A percentile compares a stretch with the other conserved stretches of the same genome.
Conservation (phyloP, 805 yeast species). For the Kuraishia hungarica region DNA sequence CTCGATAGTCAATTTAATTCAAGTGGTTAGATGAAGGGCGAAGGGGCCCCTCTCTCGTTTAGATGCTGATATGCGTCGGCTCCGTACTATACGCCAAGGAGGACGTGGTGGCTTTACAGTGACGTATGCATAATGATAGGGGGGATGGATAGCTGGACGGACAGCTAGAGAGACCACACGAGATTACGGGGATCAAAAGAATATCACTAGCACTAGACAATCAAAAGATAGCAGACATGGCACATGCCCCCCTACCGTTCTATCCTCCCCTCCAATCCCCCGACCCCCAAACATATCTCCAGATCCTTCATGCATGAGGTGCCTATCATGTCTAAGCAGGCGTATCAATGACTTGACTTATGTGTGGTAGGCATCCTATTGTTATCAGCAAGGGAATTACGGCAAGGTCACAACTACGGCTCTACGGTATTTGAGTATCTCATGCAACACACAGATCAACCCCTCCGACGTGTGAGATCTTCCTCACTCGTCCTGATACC, state of each 20-base stretch:
- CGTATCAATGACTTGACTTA: not conserved
- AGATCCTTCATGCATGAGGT: not conserved
- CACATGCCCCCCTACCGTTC: too few species aligned
- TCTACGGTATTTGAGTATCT: not conserved
- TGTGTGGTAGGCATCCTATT: not conserved
- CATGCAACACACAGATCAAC: not conserved
- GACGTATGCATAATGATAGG: not conserved
- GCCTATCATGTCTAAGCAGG: not conserved
- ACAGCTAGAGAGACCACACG: not conserved
- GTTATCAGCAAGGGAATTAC: not conserved
- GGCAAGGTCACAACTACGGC: not conserved
- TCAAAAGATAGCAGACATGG: too few species aligned
- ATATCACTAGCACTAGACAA: too few species aligned
- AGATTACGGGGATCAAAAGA: not conserved
- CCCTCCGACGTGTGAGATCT: not conserved
- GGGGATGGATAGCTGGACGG: too few species aligned
- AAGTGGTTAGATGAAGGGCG: too few species aligned
- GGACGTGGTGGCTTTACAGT: not conserved
- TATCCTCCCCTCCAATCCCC: too few species aligned
- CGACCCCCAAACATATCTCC: too few species aligned
- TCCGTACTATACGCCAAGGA: too few species aligned
- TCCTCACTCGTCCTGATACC: not conserved
- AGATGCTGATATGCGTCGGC: too few species aligned
- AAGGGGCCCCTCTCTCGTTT: too few species aligned
- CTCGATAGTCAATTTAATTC: too few species aligned